These are phyloP conservation scores for Tolypocladium guangdongense DNA, from an alignment of 2,329 filamentous ascomycete genomes.

Conservation along the genomic window DNA sequence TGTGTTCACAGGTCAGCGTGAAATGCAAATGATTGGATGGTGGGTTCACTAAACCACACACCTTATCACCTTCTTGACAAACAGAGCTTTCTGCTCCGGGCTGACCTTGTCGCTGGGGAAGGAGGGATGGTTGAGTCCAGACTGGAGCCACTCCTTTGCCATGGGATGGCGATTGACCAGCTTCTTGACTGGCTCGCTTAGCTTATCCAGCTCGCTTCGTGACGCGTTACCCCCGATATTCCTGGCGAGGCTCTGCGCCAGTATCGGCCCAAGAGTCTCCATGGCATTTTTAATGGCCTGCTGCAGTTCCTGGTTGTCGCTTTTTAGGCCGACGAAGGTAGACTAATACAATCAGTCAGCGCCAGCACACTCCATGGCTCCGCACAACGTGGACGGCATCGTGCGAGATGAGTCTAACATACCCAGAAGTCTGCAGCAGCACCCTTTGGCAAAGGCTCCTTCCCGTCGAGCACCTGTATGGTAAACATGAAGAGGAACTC, in stretches of 20 bases:
- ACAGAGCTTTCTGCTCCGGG: slow-evolving; percentile 47
- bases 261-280: slow-evolving; percentile 46
- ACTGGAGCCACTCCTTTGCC: slow-evolving; percentile 52
- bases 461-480: slow-evolving; percentile 57
- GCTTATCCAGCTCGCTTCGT: slow-evolving; percentile 60
- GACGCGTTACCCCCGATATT: slow-evolving; percentile 60
- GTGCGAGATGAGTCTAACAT: slow-evolving; percentile 12
- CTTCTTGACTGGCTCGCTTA: slow-evolving; percentile 62
- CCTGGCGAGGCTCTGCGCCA: slow-evolving; percentile 48
- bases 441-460: slow-evolving; percentile 65
- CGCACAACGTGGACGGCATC: not conserved
- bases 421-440: slow-evolving; percentile 70
- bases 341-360: slow-evolving; percentile 25
- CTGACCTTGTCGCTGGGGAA: slow-evolving; percentile 52
- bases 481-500: slow-evolving; percentile 63
- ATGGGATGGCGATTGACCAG: slow-evolving; percentile 45
- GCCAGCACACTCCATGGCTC: not conserved
- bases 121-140: slow-evolving; percentile 40
- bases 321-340: slow-evolving; percentile 38
- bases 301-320: slow-evolving; percentile 30
- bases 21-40: not conserved
- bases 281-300: slow-evolving; percentile 38
- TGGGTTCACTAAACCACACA: slow-evolving; percentile 15
- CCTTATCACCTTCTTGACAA: slow-evolving; percentile 56
- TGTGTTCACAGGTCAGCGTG: slow-evolving; percentile 15